Conservation (phyloP, 495 filamentous ascomycete species). For the Emericellopsis terricola region DNA sequence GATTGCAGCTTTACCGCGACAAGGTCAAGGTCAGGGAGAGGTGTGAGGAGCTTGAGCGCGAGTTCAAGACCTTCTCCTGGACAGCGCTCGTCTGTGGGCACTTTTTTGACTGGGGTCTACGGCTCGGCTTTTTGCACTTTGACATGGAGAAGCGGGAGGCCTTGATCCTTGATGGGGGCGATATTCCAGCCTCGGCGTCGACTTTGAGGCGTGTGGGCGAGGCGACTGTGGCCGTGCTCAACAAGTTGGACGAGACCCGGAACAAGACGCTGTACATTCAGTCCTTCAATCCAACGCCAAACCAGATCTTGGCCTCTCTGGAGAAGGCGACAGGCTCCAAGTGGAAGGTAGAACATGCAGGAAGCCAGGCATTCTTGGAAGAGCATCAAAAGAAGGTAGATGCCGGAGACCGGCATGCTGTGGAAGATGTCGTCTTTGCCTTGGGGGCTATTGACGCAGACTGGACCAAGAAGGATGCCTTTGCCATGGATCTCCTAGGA, state of each 20-base stretch:
- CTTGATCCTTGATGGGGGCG: slow-evolving; percentile 24
- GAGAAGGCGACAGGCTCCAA: slow-evolving; percentile 19
- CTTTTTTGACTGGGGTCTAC: slow-evolving; percentile 29
- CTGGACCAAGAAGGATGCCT: slow-evolving; percentile 9
- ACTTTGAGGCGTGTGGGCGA: slow-evolving; percentile 18
- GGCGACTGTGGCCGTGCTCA: slow-evolving; percentile 18
- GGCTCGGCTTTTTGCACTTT: slow-evolving; percentile 15
- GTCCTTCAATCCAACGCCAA: slow-evolving; percentile 24
- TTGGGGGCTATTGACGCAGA: slow-evolving; percentile 11
- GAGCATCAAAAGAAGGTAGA: slow-evolving; percentile 5
- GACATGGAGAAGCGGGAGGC: slow-evolving; percentile 16
- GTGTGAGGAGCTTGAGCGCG: slow-evolving; percentile 5
- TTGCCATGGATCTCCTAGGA: slow-evolving; percentile 11
- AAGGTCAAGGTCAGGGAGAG: slow-evolving; percentile 9
- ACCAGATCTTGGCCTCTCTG: slow-evolving; percentile 21
- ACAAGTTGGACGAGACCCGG: slow-evolving; percentile 21
- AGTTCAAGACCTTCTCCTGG: slow-evolving; percentile 13
- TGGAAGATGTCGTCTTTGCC: slow-evolving; percentile 15
- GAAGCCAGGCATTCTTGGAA: slow-evolving; percentile 6
- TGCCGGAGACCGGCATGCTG: slow-evolving; percentile 4
- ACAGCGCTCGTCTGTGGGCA: slow-evolving; percentile 22
- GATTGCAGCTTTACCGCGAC: slow-evolving; percentile 13
- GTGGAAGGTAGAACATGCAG: slow-evolving; percentile 6
- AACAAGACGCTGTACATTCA: slow-evolving; percentile 25
- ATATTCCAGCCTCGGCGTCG: slow-evolving; percentile 16